Evolutionary conservation across 805 yeast genomes (phyloP).

Genomic region (Wickerhamiella kazuoi): DNA sequence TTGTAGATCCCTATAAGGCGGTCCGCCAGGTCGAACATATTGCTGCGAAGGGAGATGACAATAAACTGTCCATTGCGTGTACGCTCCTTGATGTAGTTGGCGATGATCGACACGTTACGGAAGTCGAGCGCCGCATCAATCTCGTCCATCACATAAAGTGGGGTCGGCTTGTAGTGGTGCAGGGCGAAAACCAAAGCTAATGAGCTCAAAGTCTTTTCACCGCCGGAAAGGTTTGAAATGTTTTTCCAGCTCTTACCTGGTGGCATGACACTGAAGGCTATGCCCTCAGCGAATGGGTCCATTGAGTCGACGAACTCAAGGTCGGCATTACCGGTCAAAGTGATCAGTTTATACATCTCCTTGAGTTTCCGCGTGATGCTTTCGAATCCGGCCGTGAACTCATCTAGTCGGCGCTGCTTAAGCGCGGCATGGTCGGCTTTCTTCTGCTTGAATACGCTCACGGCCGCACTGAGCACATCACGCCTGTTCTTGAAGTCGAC

Average conservation of each 20-base stretch:
- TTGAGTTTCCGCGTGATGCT: conserved; percentile 73
- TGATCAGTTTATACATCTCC: conserved; percentile 96
- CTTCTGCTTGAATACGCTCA: conserved; percentile 44
- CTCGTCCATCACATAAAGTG: conserved; percentile 96
- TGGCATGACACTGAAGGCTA: conserved; percentile 94
- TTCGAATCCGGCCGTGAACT: conserved; percentile 85
- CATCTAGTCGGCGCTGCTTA: conserved; percentile 58
- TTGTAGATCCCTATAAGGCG: conserved; percentile 92
- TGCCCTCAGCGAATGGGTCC: conserved; percentile 97
- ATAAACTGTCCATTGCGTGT: conserved; percentile 93
- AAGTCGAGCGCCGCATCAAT: conserved; percentile 97
- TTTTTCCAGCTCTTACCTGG: conserved; percentile 97
- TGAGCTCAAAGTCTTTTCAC: conserved; percentile 90
- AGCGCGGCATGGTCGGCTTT: conserved; percentile 47
- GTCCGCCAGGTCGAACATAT: conserved; percentile 93
- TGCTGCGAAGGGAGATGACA: conserved; percentile 86
- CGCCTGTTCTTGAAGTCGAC: conserved; percentile 48
- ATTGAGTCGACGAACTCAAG: conserved; percentile 84
- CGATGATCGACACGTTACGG: conserved; percentile 91
- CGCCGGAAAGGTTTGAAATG: conserved; percentile 88
- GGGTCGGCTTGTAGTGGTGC: conserved; percentile 92
- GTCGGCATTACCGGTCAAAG: conserved; percentile 99
- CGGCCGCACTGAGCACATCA: conserved; percentile 49
- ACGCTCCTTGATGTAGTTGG: conserved; percentile 87
- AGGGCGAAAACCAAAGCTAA: conserved; percentile 90